Conservation (phyloP, 2,329 filamentous ascomycete species). For the Aspergillus arachidicola region DNA sequence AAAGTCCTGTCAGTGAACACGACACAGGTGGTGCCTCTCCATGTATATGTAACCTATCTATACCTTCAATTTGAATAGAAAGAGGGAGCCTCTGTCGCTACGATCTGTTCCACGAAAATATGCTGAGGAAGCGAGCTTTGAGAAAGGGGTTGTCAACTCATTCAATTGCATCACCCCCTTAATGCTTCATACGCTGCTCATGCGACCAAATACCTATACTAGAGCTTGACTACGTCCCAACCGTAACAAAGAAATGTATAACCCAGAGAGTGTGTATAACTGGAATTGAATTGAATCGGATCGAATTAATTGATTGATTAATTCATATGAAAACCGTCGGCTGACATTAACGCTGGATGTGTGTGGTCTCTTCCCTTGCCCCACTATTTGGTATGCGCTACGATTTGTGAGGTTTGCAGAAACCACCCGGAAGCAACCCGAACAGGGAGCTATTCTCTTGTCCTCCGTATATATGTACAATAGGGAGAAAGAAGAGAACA, state of each 20-base stretch:
- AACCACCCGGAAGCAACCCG: neutral
- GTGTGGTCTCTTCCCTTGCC: neutral
- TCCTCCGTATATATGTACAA: neutral
- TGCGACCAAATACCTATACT: neutral
- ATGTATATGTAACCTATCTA: neutral
- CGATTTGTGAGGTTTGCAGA: neutral
- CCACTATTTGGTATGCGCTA: neutral
- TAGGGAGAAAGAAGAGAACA: neutral
- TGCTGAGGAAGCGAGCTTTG: neutral
- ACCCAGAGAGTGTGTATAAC: neutral
- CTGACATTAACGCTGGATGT: neutral
- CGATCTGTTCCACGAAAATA: neutral
- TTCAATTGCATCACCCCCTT: neutral
- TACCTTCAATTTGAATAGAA: neutral
- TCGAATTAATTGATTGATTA: neutral
- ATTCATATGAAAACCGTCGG: neutral
- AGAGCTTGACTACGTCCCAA: neutral
- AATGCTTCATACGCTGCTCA: neutral
- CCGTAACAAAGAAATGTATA: neutral
- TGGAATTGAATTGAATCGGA: neutral
- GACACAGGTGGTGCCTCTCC: neutral
- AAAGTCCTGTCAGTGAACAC: neutral
- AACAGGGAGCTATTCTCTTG: neutral
- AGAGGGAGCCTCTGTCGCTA: neutral
- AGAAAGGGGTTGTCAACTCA: neutral